Evolutionary conservation across 1,139 yeast species (phyloP).

Genomic region (Maudiozyma humilis): DNA sequence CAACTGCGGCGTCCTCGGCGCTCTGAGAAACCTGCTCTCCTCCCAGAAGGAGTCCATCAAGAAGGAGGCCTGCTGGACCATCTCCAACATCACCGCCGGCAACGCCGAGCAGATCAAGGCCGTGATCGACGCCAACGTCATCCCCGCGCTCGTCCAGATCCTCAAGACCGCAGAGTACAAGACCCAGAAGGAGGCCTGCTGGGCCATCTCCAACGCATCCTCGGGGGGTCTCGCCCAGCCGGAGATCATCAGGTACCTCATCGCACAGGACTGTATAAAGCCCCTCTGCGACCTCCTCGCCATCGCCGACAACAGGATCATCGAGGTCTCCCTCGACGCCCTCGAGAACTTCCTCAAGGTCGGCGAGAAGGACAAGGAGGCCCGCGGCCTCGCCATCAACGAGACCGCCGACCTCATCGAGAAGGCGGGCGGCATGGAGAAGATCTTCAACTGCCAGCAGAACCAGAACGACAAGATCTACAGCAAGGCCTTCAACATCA

Average conservation of each 20-base stretch:
- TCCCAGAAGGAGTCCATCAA: conserved; percentile 88
- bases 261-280: conserved; percentile 91
- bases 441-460: conserved; percentile 86
- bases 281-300: conserved; percentile 89
- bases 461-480: conserved; percentile 88
- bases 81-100: conserved; percentile 96
- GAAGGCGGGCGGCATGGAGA: conserved; percentile 98
- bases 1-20: conserved; percentile 85
- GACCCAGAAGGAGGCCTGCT: conserved; percentile 96
- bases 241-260: conserved; percentile 87
- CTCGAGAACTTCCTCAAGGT: conserved; percentile 86
- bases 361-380: conserved; percentile 88
- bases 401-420: conserved; percentile 87
- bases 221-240: conserved; percentile 91
- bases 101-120: conserved; percentile 93
- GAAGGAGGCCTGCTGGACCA: conserved; percentile 98
- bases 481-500: conserved; percentile 80
- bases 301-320: conserved; percentile 82
- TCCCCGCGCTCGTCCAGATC: conserved; percentile 85
- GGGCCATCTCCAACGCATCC: conserved; percentile 98
- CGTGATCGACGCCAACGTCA: conserved; percentile 86
- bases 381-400: conserved; percentile 58
- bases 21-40: conserved; percentile 68
- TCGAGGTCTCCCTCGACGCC: conserved; percentile 92
- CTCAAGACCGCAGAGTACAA: conserved; percentile 80